A percentile compares a stretch with the other conserved stretches of the same genome.
phyloP scores from a whole-genome alignment of 495 filamentous ascomycete genomes.

The Oidiodendron maius region DNA sequence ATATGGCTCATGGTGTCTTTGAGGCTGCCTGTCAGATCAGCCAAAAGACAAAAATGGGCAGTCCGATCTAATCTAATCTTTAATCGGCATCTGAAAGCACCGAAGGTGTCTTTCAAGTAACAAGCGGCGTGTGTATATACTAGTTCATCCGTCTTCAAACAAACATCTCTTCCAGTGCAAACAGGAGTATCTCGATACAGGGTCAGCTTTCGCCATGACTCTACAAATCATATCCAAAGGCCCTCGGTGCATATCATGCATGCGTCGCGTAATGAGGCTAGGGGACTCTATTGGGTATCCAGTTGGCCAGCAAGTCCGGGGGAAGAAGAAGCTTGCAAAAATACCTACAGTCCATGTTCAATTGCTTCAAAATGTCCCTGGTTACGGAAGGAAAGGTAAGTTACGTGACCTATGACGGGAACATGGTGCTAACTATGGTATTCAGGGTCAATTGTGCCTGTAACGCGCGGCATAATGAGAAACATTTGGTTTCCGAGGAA shows the following conservation, averaged over 20 bases:
- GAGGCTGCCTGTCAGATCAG: background rate
- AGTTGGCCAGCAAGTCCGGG: constrained; percentile 38
- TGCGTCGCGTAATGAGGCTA: constrained; percentile 16
- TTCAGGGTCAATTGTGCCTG: constrained; percentile 48
- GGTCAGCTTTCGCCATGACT: constrained; percentile 14
- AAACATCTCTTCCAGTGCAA: background rate
- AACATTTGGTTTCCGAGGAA: constrained; percentile 47
- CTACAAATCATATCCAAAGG: constrained; percentile 17
- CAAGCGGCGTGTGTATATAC: background rate
- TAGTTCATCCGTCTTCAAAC: background rate
- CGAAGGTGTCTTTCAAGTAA: background rate
- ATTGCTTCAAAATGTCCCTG: constrained; percentile 44
- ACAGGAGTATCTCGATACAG: background rate
- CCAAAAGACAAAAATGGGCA: no score
- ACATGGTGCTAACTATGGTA: constrained; percentile 1
- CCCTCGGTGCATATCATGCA: constrained; percentile 23
- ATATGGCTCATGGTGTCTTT: background rate
- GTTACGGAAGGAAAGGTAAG: constrained; percentile 48
- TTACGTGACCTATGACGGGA: background rate
- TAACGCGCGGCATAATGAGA: constrained; percentile 47
- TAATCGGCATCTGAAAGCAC: background rate
- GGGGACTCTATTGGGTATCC: constrained; percentile 3
- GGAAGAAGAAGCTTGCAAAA: constrained; percentile 47
- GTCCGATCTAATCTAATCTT: background rate
- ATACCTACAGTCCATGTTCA: constrained; percentile 44